Evolutionary conservation across 768 basidiomycete species (phyloP), one percentile per base, ranked within the genome.

Genomic region (Dioszegia hungarica): DNA sequence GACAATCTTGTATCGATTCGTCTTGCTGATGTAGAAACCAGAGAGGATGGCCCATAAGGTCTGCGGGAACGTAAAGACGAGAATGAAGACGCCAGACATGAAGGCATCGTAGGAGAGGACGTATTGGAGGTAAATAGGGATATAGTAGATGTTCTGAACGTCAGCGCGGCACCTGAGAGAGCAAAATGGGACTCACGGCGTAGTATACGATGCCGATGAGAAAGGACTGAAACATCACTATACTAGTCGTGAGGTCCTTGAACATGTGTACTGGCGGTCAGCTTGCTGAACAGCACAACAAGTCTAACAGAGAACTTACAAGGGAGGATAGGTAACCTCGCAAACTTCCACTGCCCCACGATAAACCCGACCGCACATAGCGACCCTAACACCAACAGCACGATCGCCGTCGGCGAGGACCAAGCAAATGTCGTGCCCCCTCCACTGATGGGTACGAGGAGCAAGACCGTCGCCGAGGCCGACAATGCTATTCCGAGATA

Each of bases 151-250:
- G 43, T 72, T 72, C 62, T 63, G 27, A 14, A 12, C 22, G 27
- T 48, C 45, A 48, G 45, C 36, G 15, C 6, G 38, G 25, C 0
- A 11, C 19, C 22, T 1, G 9, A 37, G 3, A 11, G 19, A 22
- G 17, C 39, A 20, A 12, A n/a, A 22, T 27, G 37, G 9, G 47
- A 52, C 62, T 50, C 43, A 63, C 62, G n/a, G 70, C 70, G 45
- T 68, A 74, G 61, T 69, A 74, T 31, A 60, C 53, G 37, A 64
- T 58, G 17, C 72, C 72, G 33, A 74, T 64, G 52, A 69, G 57
- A 44, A 65, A 74, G n/a, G 60, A 62, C 40, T 74, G 72, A 8
- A 53, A 29, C 34, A 69, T 60, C 17, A 72, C 54, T 10, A 66
- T 36, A 5, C 60, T 40, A 2, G 60, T 47, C 17, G 67, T 74